A percentile compares a stretch with the other conserved stretches of the same genome.
phyloP scores from a whole-genome alignment of 1,139 yeast genomes.

The Yamadazyma dendronema region DNA sequence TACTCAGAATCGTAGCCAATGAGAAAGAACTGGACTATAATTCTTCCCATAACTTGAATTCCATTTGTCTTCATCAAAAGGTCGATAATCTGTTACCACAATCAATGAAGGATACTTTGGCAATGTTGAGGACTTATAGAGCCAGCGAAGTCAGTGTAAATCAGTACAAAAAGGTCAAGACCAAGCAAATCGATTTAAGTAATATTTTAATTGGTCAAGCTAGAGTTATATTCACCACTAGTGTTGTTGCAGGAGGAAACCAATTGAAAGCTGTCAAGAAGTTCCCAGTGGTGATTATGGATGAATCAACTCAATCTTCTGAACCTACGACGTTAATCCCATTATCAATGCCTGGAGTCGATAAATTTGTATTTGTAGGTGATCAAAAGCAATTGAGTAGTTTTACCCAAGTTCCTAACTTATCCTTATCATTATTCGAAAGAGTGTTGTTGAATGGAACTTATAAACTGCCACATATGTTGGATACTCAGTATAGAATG shows the following conservation, averaged over 20 bases:
- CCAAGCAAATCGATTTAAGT: slow-evolving; percentile 42
- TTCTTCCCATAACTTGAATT: slow-evolving; percentile 51
- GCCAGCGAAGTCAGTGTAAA: slow-evolving; percentile 37
- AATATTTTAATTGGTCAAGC: slow-evolving; percentile 60
- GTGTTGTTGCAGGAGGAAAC: slow-evolving; percentile 69
- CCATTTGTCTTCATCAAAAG: slow-evolving; percentile 64
- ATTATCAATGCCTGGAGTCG: slow-evolving; percentile 64
- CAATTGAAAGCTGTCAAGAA: slow-evolving; percentile 54
- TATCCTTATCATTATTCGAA: slow-evolving; percentile 59
- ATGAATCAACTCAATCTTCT: slow-evolving; percentile 63
- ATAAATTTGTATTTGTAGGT: slow-evolving; percentile 69
- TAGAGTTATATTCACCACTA: slow-evolving; percentile 67
- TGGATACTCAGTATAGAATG: slow-evolving; percentile 73
- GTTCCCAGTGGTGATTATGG: slow-evolving; percentile 68
- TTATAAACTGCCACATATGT: slow-evolving; percentile 60
- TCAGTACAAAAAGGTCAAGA: slow-evolving; percentile 49
- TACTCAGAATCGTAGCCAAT: slow-evolving; percentile 58
- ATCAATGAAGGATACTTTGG: slow-evolving; percentile 38
- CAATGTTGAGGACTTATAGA: slow-evolving; percentile 41
- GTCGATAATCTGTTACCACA: slow-evolving; percentile 50
- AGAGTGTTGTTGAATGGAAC: slow-evolving; percentile 56
- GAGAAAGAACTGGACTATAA: slow-evolving; percentile 64
- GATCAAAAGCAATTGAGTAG: slow-evolving; percentile 67
- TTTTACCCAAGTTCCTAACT: slow-evolving; percentile 62
- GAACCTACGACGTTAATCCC: slow-evolving; percentile 72